phyloP scores from a whole-genome alignment of 169 alveolate genomes.

The Neospora caninum region DNA sequence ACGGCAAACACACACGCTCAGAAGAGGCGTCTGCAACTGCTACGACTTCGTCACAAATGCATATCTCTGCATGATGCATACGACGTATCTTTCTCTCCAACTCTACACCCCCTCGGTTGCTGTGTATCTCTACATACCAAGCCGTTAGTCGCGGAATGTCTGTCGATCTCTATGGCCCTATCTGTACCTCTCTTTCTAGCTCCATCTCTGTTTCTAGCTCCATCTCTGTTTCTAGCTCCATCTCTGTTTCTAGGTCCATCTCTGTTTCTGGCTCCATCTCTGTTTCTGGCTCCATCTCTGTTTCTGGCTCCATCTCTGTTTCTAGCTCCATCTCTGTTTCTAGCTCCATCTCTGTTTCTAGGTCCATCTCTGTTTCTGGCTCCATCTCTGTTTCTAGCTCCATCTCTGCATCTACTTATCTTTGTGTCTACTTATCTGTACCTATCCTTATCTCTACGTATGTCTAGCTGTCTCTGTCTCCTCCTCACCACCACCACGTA shows the following conservation, averaged over 20 bases:
- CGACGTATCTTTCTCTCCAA: background rate
- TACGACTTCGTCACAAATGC: background rate
- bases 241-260: background rate
- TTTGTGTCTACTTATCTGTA: background rate
- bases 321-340: background rate
- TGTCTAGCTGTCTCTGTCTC: no score
- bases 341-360: background rate
- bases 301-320: background rate
- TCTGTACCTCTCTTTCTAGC: background rate
- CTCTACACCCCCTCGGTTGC: background rate
- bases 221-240: background rate
- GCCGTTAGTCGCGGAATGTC: no score
- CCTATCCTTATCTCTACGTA: background rate
- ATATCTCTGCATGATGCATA: background rate
- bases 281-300: background rate
- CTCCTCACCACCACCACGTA: no score
- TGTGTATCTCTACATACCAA: background rate
- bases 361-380: background rate
- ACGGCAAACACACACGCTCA: background rate
- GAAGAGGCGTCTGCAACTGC: background rate
- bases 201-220: background rate
- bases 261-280: background rate
- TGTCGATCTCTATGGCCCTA: no score
- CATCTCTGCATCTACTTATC: no score
- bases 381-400: background rate